Evolutionary conservation across 164 flowering plant genomes (phyloP).

Genomic region (Nelumbo lutea): DNA sequence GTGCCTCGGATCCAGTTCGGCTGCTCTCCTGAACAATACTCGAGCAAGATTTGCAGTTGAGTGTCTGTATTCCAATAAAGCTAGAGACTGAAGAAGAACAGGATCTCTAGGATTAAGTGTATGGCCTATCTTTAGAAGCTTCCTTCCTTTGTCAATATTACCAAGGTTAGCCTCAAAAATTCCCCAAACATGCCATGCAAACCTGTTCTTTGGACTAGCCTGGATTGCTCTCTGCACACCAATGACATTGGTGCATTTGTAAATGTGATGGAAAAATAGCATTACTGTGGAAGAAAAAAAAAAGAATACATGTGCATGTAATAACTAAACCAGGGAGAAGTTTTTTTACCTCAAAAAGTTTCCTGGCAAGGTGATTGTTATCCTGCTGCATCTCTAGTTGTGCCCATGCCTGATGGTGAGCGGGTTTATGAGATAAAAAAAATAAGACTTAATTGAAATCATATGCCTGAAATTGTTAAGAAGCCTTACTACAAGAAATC

Average conservation of each 20-base stretch:
- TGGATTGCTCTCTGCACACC: slow-evolving; percentile 71
- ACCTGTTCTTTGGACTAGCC: slow-evolving; percentile 96
- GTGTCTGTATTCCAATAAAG: slow-evolving; percentile 75
- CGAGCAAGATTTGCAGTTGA: slow-evolving; percentile 79
- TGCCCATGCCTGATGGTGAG: slow-evolving; percentile 75
- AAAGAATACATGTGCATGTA: neutral
- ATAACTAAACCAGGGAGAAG: neutral
- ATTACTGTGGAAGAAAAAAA: neutral
- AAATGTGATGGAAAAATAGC: neutral
- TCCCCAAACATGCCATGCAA: slow-evolving; percentile 98
- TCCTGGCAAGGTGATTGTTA: slow-evolving; percentile 51
- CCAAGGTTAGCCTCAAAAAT: slow-evolving; percentile 78
- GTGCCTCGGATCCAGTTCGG: slow-evolving; percentile 80
- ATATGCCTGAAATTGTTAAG: neutral
- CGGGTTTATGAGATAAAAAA: slow-evolving; percentile 5
- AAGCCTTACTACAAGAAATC: neutral
- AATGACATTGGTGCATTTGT: neutral
- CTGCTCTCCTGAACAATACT: slow-evolving; percentile 73
- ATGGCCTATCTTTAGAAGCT: slow-evolving; percentile 89
- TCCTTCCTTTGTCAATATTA: slow-evolving; percentile 61
- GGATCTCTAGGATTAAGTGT: slow-evolving; percentile 91
- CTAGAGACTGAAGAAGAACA: slow-evolving; percentile 94
- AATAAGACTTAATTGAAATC: neutral
- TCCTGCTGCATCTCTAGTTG: slow-evolving; percentile 80
- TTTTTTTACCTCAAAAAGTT: slow-evolving; percentile 67